phyloP scores from a whole-genome alignment of 2,329 filamentous ascomycete species.

The Nakataea oryzae region DNA sequence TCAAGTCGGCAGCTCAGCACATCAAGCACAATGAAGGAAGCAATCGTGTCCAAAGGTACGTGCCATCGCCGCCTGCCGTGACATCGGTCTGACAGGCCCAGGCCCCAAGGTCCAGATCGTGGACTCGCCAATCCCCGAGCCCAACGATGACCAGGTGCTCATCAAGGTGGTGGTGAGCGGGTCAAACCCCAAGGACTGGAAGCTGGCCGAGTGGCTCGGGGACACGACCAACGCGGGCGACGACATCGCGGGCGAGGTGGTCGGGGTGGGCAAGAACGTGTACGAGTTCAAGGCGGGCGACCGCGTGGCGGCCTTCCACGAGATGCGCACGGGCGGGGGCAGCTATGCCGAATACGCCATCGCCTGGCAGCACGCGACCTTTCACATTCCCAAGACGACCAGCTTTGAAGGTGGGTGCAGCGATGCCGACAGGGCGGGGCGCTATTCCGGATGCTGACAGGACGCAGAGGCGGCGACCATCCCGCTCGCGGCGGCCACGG shows the following conservation, averaged over 20 bases:
- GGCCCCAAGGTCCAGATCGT: constrained; percentile 23
- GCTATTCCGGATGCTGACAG: not conserved
- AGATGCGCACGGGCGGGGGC: constrained; percentile 39
- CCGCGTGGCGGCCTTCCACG: constrained; percentile 36
- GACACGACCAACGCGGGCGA: constrained; percentile 9
- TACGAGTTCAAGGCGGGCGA: constrained; percentile 23
- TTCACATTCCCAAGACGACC: constrained; percentile 36
- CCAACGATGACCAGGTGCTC: constrained; percentile 23
- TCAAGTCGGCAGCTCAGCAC: too few species aligned
- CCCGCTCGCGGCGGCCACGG: constrained; percentile 43
- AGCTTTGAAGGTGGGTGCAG: constrained; percentile 32
- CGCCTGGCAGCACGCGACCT: constrained; percentile 43
- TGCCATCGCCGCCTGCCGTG: too few species aligned
- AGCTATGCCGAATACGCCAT: constrained; percentile 53
- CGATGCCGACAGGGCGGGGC: not conserved
- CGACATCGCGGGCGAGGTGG: constrained; percentile 10
- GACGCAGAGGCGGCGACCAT: constrained; percentile 40
- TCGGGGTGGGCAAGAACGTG: constrained; percentile 8
- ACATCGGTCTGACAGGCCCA: constrained; percentile 4
- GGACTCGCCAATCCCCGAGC: constrained; percentile 27
- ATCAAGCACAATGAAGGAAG: constrained; percentile 19
- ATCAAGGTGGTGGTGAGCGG: constrained; percentile 10
- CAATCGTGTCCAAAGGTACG: constrained; percentile 15
- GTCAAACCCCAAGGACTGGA: constrained; percentile 13
- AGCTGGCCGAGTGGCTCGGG: constrained; percentile 1